phyloP scores from a whole-genome alignment of 345 rosid species.

The Tarenaya hassleriana region DNA sequence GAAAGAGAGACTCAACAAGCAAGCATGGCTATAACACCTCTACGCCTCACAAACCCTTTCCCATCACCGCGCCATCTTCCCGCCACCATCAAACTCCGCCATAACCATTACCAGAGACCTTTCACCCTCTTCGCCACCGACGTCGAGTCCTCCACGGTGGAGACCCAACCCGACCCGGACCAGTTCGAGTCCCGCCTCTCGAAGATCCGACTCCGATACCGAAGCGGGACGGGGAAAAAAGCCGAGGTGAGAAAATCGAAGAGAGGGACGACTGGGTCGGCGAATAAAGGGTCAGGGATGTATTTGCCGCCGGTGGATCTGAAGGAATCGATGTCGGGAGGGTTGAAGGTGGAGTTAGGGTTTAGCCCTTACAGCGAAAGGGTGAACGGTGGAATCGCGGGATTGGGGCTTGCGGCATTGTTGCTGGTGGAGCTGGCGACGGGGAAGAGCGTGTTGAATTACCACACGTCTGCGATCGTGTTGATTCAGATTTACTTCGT shows the following conservation, averaged over 20 bases:
- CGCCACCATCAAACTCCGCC: slow-evolving; percentile 9
- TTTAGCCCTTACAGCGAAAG: slow-evolving; percentile 67
- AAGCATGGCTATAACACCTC: slow-evolving; percentile 43
- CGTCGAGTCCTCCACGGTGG: slow-evolving; percentile 29
- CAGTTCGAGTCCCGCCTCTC: slow-evolving; percentile 69
- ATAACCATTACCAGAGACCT: slow-evolving; percentile 23
- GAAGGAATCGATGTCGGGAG: slow-evolving; percentile 56
- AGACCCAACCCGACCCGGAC: slow-evolving; percentile 16
- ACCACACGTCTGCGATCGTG: slow-evolving; percentile 71
- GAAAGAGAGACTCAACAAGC: too few relatives aligned
- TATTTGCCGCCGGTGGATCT: slow-evolving; percentile 74
- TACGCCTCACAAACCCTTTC: slow-evolving; percentile 33
- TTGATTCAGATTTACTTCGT: slow-evolving; percentile 63
- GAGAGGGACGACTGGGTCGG: slow-evolving; percentile 34
- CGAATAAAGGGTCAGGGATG: slow-evolving; percentile 35
- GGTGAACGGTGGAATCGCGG: slow-evolving; percentile 67
- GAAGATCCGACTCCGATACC: slow-evolving; percentile 53
- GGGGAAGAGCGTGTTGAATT: slow-evolving; percentile 70
- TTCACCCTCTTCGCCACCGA: slow-evolving; percentile 44
- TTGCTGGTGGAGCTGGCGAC: slow-evolving; percentile 83
- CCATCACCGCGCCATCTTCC: slow-evolving; percentile 22
- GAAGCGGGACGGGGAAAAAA: slow-evolving; percentile 78
- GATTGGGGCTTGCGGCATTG: slow-evolving; percentile 65
- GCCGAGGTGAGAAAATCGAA: slow-evolving; percentile 67
- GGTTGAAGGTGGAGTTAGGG: slow-evolving; percentile 75